A percentile compares a stretch with the other conserved stretches of the same genome.
Conservation (phyloP, 2,329 filamentous ascomycete species). For the Pseudopithomyces chartarum region DNA sequence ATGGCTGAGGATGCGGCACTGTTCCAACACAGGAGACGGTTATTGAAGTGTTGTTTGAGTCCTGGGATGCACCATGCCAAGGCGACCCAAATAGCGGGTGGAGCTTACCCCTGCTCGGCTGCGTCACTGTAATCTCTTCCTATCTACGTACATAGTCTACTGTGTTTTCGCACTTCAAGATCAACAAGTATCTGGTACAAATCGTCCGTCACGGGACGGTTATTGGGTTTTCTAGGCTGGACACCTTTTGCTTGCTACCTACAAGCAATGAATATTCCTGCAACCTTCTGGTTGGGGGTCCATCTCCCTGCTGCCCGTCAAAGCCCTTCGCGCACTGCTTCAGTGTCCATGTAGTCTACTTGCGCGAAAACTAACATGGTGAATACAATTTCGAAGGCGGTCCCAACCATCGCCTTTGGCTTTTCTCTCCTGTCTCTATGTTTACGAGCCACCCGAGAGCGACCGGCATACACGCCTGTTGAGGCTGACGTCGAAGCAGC, state of each 20-base stretch:
- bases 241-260: no score
- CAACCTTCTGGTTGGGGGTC: no score
- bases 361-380: no score
- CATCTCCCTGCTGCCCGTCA: no score
- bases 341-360: no score
- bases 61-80: constrained; percentile 1
- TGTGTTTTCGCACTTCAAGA: neutral
- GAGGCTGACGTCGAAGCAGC: neutral
- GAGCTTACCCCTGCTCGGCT: neutral
- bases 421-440: no score
- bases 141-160: no score
- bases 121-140: neutral
- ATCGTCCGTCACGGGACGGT: no score
- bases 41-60: constrained; percentile 3
- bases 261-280: no score
- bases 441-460: neutral
- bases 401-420: no score
- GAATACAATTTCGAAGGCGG: no score
- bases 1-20: constrained; percentile 8
- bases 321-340: neutral
- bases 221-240: no score
- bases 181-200: neutral
- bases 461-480: neutral
- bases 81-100: neutral
- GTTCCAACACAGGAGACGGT: neutral